Evolutionary conservation across 164 flowering plant species (phyloP), one percentile per base, ranked within the genome.

Genomic region (Vitis rupestris): DNA sequence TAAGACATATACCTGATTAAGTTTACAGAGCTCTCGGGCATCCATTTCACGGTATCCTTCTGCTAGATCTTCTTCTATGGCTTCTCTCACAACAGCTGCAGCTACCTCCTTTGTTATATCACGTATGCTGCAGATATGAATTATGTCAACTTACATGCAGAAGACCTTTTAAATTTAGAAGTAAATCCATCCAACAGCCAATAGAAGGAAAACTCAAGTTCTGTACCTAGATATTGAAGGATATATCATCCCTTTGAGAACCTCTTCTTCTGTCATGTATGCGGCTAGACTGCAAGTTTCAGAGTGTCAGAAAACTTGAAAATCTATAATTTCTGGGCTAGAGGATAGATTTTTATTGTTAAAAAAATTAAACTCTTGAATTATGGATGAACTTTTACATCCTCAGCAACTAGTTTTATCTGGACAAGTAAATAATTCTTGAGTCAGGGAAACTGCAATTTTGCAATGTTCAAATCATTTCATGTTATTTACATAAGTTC

Each of bases 81-180:
- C 99, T 87, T 96, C 99, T 74, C 72, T 84, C 14, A 96, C 74
- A 59, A 96, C 98, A 61, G 99, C 98, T 51, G 94, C 88, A 69
- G 99, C 99, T 60, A 96, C 87, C 81, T 92, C 81, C 82, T 87
- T 93, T 59, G 99, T 96, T 78, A 96, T 96, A 71, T 96, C 97
- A 69, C 98, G 88, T 61, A 96, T 96, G 73, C 99, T 90, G 87
- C 73, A 74, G 27, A 59, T 10, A 78, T 9, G 48, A 73, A 29
- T 37, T 12, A 59, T 61, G 66, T 47, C 56, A 65, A n/a, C 12
- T 8, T 16, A 63, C 5, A 49, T 13, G 51, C 65, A 65, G 11
- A 27, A 52, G 44, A 31, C 8, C 16, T 58, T 37, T 50, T 27
- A 6, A 72, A 67, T 44, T 30, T n/a, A 55, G n/a, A 37, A 63